These are phyloP conservation scores for Amniculicola lignicola DNA, from an alignment of 495 filamentous ascomycete species.

Conservation along the genomic window DNA sequence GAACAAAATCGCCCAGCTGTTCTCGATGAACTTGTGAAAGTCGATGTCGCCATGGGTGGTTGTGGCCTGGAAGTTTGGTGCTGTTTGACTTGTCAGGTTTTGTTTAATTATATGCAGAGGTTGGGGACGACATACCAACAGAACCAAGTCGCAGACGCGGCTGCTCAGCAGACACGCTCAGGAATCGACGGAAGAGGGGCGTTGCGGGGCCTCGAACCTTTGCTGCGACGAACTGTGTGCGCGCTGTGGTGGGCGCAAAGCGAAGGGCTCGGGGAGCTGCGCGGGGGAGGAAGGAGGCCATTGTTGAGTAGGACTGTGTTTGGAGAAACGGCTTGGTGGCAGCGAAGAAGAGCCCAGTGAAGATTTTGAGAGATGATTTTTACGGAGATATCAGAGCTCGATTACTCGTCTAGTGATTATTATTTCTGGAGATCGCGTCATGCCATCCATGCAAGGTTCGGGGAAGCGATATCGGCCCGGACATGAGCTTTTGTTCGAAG, in stretches of 20 bases:
- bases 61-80: slow-evolving; percentile 64
- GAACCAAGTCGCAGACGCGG: slow-evolving; percentile 60
- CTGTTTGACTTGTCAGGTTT: slow-evolving; percentile 36
- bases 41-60: slow-evolving; percentile 67
- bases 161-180: slow-evolving; percentile 49
- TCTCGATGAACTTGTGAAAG: slow-evolving; percentile 54
- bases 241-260: slow-evolving; percentile 6
- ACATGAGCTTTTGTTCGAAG: too few species aligned
- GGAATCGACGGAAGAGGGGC: slow-evolving; percentile 38
- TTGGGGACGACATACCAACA: slow-evolving; percentile 25
- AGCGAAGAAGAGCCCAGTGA: too few species aligned
- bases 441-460: too few species aligned
- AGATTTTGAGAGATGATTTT: too few species aligned
- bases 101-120: too few species aligned
- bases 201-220: slow-evolving; percentile 9
- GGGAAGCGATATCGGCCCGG: too few species aligned
- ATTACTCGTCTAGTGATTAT: too few species aligned
- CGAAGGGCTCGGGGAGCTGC: slow-evolving; percentile 26
- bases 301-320: too few species aligned
- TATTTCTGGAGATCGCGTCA: too few species aligned
- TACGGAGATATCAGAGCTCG: too few species aligned
- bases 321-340: too few species aligned
- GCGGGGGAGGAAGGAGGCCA: slow-evolving; percentile 31
- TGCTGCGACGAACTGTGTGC: not conserved
- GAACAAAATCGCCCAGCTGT: slow-evolving; percentile 64